Percentiles rank a stretch among this genome's conserved stretches.
Conservation (phyloP, 2,329 filamentous ascomycete genomes). For the Neofusicoccum ribis region DNA sequence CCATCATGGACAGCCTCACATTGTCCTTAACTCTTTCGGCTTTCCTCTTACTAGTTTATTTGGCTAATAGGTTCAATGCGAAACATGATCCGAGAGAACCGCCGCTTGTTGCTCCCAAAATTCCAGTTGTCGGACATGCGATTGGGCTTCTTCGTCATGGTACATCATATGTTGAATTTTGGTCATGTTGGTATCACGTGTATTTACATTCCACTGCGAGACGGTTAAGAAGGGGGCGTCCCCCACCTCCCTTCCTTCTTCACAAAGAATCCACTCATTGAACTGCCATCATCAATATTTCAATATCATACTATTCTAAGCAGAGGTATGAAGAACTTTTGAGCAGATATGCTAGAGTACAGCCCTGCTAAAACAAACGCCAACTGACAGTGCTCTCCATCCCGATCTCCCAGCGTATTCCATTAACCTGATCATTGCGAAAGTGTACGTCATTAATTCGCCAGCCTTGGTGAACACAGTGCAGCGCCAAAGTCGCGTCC, state of each 20-base stretch:
- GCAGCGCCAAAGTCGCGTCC: conserved; percentile 40
- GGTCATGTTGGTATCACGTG: no score
- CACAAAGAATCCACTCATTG: no score
- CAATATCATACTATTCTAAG: no score
- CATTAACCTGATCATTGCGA: conserved; percentile 42
- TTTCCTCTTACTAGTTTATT: no score
- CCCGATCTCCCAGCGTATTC: conserved; percentile 41
- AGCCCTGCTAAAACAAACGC: not conserved
- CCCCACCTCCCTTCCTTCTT: no score
- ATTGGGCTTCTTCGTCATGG: conserved; percentile 25
- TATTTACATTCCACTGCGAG: no score
- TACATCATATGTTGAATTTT: no score
- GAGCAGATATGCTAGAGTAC: conserved; percentile 16
- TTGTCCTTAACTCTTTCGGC: no score
- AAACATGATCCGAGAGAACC: conserved; percentile 23
- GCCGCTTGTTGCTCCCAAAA: conserved; percentile 14
- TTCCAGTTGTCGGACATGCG: conserved; percentile 25
- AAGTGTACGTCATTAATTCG: conserved; percentile 45
- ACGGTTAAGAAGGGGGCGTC: no score
- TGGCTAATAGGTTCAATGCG: no score
- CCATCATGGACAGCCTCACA: no score
- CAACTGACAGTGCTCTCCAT: conserved; percentile 14
- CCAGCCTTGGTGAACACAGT: conserved; percentile 39
- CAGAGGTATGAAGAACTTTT: conserved; percentile 18
- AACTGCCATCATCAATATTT: no score